These are phyloP conservation scores for Eucalyptus guilfoylei DNA, from an alignment of 345 rosid species.

Conservation along the genomic window DNA sequence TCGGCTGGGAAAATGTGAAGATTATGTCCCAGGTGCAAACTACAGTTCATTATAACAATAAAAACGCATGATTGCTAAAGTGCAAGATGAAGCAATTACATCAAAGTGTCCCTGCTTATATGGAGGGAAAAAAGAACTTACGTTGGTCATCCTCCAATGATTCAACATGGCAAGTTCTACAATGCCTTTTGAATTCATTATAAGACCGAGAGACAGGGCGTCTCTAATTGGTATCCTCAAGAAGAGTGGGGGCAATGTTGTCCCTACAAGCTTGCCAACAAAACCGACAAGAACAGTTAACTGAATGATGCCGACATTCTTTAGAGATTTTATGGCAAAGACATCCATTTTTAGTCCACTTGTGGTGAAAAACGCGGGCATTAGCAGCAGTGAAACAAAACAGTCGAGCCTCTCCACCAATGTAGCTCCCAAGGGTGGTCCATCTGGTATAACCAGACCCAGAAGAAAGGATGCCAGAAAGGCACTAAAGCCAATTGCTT, in stretches of 20 bases:
- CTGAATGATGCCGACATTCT: conserved; percentile 1
- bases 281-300: not conserved
- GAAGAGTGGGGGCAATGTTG: conserved; percentile 8
- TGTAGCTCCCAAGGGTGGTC: conserved; percentile 24
- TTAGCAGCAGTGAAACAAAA: conserved; percentile 4
- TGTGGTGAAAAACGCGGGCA: conserved; percentile 15
- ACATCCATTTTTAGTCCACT: conserved; percentile 12
- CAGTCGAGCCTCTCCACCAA: conserved; percentile 20
- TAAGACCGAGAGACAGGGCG: conserved; percentile 20
- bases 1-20: not conserved
- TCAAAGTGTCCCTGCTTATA: not conserved
- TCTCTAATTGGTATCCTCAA: conserved; percentile 19
- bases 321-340: not conserved
- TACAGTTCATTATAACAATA: not conserved
- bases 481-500: conserved; percentile 10
- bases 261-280: conserved; percentile 11
- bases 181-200: conserved; percentile 23
- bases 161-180: conserved; percentile 13
- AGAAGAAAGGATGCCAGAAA: conserved; percentile 4
- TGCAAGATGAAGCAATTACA: not conserved
- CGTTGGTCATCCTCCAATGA: conserved; percentile 3
- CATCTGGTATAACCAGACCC: conserved; percentile 24
- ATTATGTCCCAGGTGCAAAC: not conserved
- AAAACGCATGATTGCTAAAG: not conserved
- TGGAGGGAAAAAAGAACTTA: not conserved